phyloP scores from a whole-genome alignment of 768 basidiomycete species.

The Rhodotorula paludigena region DNA sequence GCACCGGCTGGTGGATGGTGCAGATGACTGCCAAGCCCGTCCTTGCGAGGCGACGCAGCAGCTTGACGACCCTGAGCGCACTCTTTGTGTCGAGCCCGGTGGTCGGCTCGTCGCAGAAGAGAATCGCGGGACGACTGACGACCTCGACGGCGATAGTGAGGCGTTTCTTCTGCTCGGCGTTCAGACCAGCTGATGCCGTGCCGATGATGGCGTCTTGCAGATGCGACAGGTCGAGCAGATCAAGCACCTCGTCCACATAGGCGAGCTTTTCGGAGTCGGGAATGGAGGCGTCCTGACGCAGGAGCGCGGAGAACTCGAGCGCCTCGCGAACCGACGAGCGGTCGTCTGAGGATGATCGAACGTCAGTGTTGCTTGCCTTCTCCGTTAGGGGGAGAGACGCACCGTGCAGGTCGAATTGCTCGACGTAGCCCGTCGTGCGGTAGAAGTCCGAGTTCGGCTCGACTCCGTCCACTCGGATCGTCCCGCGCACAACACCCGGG shows the following conservation, averaged over 20 bases:
- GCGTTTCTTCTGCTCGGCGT: conserved; percentile 52
- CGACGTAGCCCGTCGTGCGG: conserved; percentile 48
- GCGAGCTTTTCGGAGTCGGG: conserved; percentile 48
- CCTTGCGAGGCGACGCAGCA: conserved; percentile 49
- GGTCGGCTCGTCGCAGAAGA: conserved; percentile 53
- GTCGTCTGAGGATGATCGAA: conserved; percentile 5
- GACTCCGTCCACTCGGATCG: conserved; percentile 50
- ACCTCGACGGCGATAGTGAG: conserved; percentile 52
- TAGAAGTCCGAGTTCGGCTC: conserved; percentile 49
- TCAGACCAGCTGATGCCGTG: conserved; percentile 48
- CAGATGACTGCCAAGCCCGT: conserved; percentile 50
- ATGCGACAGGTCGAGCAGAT: conserved; percentile 50
- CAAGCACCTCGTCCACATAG: conserved; percentile 51
- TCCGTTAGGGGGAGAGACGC: conserved; percentile 24
- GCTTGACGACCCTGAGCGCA: conserved; percentile 50
- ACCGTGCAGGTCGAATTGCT: conserved; percentile 50
- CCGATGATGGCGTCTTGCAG: conserved; percentile 53
- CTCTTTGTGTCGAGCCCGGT: conserved; percentile 53
- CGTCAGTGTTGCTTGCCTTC: conserved; percentile 24
- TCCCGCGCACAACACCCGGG: conserved; percentile 52
- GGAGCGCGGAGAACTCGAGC: conserved; percentile 49
- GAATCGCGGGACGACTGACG: conserved; percentile 38
- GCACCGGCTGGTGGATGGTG: conserved; percentile 51
- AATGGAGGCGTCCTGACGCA: conserved; percentile 49
- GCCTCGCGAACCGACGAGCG: conserved; percentile 50